Evolutionary conservation across 73 alveolate species (phyloP).

Genomic region (Symbiodinium pilosum): DNA sequence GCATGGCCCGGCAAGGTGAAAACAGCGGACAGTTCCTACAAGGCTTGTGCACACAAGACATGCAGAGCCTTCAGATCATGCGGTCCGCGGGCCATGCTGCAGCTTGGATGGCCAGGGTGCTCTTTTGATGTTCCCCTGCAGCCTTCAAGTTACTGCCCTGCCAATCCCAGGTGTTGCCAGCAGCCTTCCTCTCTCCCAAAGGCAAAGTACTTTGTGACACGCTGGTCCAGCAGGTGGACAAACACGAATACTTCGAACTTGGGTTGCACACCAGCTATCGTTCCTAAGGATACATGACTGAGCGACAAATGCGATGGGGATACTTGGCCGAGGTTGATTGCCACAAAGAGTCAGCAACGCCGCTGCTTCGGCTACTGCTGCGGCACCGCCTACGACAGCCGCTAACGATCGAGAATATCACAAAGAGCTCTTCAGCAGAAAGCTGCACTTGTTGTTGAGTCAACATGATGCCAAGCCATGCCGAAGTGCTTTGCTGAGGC

Average conservation of each 20-base stretch:
- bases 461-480: too few relatives aligned
- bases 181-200: slow-evolving; percentile 82
- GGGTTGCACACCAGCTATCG: neutral
- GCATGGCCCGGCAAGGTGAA: neutral
- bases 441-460: neutral
- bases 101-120: neutral
- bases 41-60: slow-evolving; percentile 94
- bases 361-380: slow-evolving; percentile 66
- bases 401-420: slow-evolving; percentile 57
- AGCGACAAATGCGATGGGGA: too few relatives aligned
- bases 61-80: slow-evolving; percentile 22
- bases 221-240: slow-evolving; percentile 68
- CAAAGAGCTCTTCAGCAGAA: neutral
- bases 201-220: slow-evolving; percentile 92
- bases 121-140: neutral
- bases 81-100: slow-evolving; percentile 19
- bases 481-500: neutral
- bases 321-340: slow-evolving; percentile 68
- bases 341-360: slow-evolving; percentile 9
- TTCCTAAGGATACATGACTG: too few relatives aligned
- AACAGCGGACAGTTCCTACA: slow-evolving; percentile 68
- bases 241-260: slow-evolving; percentile 42
- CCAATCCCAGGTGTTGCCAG: slow-evolving; percentile 20
- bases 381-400: slow-evolving; percentile 88
- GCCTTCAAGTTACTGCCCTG: neutral